Percentiles rank a stretch among this genome's conserved stretches.
Conservation (phyloP, 164 flowering plant species). For the Vitis rotundifolia region DNA sequence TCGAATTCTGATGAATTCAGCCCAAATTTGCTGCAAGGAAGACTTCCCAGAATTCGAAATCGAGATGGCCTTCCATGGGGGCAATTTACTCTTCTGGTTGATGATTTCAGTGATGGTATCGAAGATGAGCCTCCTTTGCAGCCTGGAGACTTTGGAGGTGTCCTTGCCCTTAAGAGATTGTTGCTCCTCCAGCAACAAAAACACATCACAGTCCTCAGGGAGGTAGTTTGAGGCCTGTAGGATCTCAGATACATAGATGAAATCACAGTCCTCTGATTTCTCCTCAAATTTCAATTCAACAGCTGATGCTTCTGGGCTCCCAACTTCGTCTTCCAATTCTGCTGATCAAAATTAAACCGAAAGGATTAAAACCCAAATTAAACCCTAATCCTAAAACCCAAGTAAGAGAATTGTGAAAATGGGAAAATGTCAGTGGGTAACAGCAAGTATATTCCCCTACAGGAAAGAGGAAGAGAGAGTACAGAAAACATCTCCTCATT, state of each 20-base stretch:
- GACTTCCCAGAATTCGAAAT: conserved; percentile 11
- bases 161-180: conserved; percentile 43
- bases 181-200: conserved; percentile 65
- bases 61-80: conserved; percentile 59
- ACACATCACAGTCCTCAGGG: conserved; percentile 56
- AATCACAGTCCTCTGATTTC: conserved; percentile 47
- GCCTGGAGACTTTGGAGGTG: conserved; percentile 40
- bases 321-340: conserved; percentile 48
- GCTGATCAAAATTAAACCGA: conserved; percentile 9
- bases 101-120: conserved; percentile 71
- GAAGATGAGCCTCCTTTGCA: conserved; percentile 66
- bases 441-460: neutral
- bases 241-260: conserved; percentile 63
- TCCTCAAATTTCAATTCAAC: conserved; percentile 25
- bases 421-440: neutral
- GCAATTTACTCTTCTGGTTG: conserved; percentile 41
- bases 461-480: too few species aligned
- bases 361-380: neutral
- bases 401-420: neutral
- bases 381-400: neutral
- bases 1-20: conserved; percentile 50
- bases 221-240: conserved; percentile 48
- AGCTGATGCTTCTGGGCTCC: conserved; percentile 30
- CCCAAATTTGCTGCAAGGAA: conserved; percentile 52
- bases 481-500: too few species aligned